Conservation (phyloP, 805 yeast species). For the Tetrapisispora arboricola region DNA sequence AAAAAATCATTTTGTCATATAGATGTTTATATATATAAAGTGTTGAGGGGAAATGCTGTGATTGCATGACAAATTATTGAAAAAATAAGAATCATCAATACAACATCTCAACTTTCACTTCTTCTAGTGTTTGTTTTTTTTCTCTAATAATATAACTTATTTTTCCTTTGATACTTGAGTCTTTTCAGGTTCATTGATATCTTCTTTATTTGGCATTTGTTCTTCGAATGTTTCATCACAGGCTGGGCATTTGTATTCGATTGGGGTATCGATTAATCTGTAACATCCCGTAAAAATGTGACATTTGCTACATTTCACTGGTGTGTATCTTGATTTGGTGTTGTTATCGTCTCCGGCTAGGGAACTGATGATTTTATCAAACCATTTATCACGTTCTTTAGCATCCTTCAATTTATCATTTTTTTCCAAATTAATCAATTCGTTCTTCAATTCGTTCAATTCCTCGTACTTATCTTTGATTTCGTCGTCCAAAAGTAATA, state of each 20-base stretch:
- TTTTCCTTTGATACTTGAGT: no score
- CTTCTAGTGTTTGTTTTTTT: neutral
- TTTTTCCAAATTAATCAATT: conserved; percentile 14
- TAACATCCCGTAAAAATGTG: conserved; percentile 18
- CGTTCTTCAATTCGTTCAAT: conserved; percentile 30
- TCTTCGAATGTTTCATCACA: conserved; percentile 15
- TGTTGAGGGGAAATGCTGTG: no score
- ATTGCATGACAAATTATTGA: no score
- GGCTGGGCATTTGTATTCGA: conserved; percentile 20
- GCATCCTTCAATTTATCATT: conserved; percentile 8
- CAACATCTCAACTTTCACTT: no score
- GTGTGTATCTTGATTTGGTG: conserved; percentile 7
- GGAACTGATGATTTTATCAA: conserved; percentile 24
- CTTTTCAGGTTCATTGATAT: neutral
- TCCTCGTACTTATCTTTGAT: conserved; percentile 31
- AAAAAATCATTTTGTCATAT: neutral
- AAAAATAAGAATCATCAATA: no score
- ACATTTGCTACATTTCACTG: conserved; percentile 22
- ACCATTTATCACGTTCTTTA: conserved; percentile 27
- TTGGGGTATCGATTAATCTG: conserved; percentile 14
- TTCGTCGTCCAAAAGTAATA: conserved; percentile 36
- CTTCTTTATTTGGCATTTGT: neutral
- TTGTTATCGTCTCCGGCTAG: conserved; percentile 27
- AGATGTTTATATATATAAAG: neutral
- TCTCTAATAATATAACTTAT: neutral